Conservation (phyloP, 179 eudicot species). For the Heliamphora pulchella region DNA sequence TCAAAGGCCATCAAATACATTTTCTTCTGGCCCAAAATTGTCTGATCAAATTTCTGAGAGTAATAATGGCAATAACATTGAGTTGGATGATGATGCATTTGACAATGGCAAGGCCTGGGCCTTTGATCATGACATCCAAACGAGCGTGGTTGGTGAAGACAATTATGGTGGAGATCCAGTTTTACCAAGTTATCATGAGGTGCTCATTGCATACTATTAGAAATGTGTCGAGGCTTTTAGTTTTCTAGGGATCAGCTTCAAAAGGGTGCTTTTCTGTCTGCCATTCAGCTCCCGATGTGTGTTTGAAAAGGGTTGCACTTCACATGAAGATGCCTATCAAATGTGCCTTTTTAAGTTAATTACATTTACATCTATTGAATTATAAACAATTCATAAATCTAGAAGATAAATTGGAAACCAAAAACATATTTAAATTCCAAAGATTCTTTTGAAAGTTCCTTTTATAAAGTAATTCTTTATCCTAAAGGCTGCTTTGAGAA, state of each 20-base stretch:
- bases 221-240: background rate
- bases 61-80: constrained; percentile 23
- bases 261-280: background rate
- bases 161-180: constrained; percentile 34
- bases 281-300: background rate
- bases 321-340: background rate
- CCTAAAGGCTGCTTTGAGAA: background rate
- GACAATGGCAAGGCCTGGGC: constrained; percentile 44
- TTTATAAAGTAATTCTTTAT: background rate
- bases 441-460: background rate
- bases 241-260: background rate
- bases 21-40: constrained; percentile 21
- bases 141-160: constrained; percentile 42
- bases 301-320: background rate
- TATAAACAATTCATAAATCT: background rate
- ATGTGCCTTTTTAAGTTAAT: background rate
- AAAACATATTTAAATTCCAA: background rate
- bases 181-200: constrained; percentile 47
- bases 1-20: constrained; percentile 34
- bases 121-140: constrained; percentile 51
- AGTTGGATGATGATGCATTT: constrained; percentile 36
- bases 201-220: constrained; percentile 17
- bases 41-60: constrained; percentile 29
- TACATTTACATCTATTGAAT: background rate
- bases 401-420: too few relatives aligned